These are phyloP conservation scores for Chaetomium tenue DNA, from an alignment of 495 filamentous ascomycete species.

Conservation along the genomic window DNA sequence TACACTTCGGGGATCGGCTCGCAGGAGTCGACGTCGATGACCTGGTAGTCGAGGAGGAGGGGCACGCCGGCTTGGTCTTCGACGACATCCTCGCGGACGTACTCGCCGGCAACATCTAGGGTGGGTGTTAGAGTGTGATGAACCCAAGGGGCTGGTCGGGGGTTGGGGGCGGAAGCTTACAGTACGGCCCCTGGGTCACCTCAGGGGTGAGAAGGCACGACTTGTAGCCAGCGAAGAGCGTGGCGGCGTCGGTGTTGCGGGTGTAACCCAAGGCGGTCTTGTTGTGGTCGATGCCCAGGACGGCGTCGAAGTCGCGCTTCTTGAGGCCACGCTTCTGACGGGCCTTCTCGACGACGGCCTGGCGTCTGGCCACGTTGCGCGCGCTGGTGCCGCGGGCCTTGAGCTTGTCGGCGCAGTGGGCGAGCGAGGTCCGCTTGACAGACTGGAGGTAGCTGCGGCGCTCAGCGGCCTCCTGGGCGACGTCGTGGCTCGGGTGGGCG, in stretches of 20 bases:
- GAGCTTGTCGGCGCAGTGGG: conserved; percentile 50
- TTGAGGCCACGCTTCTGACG: conserved; percentile 27
- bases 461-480: conserved; percentile 23
- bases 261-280: conserved; percentile 45
- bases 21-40: conserved; percentile 60
- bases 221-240: conserved; percentile 54
- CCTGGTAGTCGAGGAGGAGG: conserved; percentile 59
- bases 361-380: conserved; percentile 48
- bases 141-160: not conserved
- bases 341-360: conserved; percentile 28
- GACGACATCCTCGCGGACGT: conserved; percentile 55
- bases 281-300: conserved; percentile 43
- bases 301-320: conserved; percentile 36
- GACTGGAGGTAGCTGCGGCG: conserved; percentile 21
- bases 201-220: conserved; percentile 56
- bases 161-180: conserved; percentile 27
- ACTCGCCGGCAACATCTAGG: conserved; percentile 42
- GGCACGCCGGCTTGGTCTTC: conserved; percentile 56
- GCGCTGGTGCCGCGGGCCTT: conserved; percentile 50
- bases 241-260: conserved; percentile 40
- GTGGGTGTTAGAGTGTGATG: not conserved
- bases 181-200: conserved; percentile 56
- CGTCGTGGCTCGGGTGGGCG: conserved; percentile 24
- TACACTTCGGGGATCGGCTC: conserved; percentile 55
- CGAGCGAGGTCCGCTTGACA: conserved; percentile 21